These are phyloP conservation scores for Dalbergia cultrata DNA, from an alignment of 306 rosid species.

Conservation along the genomic window DNA sequence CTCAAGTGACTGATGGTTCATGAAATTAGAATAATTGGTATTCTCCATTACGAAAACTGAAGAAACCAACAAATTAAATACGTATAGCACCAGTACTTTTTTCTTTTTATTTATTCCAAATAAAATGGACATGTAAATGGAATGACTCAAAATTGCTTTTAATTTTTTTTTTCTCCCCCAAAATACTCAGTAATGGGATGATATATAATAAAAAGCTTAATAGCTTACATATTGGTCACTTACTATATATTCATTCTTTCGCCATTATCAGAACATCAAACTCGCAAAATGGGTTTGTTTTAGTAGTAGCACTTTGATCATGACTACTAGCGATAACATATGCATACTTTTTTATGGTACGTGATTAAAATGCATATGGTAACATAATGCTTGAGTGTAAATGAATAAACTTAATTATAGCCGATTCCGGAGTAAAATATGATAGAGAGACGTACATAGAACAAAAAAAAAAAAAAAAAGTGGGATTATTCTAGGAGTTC, in stretches of 20 bases:
- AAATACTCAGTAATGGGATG: not conserved
- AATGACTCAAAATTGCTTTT: not conserved
- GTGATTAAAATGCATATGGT: no score
- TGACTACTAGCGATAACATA: not conserved
- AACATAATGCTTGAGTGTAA: not conserved
- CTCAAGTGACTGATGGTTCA: constrained; percentile 33
- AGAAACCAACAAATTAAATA: not conserved
- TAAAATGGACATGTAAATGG: not conserved
- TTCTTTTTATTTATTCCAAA: constrained; percentile 2
- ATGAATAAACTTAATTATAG: no score
- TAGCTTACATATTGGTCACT: not conserved
- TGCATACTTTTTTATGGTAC: no score
- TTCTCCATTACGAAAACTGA: not conserved
- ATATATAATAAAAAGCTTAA: not conserved
- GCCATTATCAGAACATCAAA: not conserved
- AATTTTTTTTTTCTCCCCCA: not conserved
- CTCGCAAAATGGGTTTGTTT: not conserved
- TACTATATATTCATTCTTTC: not conserved
- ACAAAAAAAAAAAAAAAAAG: not conserved
- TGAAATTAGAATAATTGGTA: not conserved
- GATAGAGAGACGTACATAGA: no score
- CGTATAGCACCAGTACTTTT: not conserved
- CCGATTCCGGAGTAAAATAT: no score
- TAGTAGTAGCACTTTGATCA: not conserved
- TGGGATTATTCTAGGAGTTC: not conserved